A percentile compares a stretch with the other conserved stretches of the same genome.
These are phyloP conservation scores for Flaveria robusta DNA, from an alignment of 129 eudicot genomes.

Conservation along the genomic window DNA sequence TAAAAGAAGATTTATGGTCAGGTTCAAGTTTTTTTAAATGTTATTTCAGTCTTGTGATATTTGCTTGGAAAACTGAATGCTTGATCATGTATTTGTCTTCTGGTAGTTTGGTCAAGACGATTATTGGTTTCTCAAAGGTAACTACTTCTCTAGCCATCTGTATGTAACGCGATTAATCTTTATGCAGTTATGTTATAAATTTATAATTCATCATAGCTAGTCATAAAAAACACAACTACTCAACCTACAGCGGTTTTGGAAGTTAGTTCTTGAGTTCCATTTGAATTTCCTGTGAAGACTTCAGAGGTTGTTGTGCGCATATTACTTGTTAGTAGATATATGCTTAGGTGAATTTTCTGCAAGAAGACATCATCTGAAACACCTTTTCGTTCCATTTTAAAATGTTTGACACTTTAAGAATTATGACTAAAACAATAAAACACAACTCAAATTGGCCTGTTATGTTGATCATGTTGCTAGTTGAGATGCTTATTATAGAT, in stretches of 20 bases:
- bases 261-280: background rate
- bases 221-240: too few relatives aligned
- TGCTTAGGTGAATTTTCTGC: background rate
- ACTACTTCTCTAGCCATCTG: background rate
- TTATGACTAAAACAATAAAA: background rate
- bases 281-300: background rate
- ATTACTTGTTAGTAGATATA: background rate
- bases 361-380: background rate
- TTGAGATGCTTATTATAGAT: background rate
- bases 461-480: background rate
- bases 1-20: slow-evolving; percentile 32
- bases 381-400: background rate
- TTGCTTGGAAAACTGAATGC: background rate
- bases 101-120: background rate
- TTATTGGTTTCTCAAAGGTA: slow-evolving; percentile 12
- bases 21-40: slow-evolving; percentile 1
- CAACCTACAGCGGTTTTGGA: too few relatives aligned
- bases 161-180: background rate
- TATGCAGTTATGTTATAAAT: background rate
- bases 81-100: background rate
- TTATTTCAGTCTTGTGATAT: background rate
- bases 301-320: background rate
- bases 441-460: background rate
- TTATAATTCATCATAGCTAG: background rate
- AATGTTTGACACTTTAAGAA: too few relatives aligned